These are phyloP conservation scores for Rhododendron molle DNA, from an alignment of 148 eudicot species.

Conservation along the genomic window DNA sequence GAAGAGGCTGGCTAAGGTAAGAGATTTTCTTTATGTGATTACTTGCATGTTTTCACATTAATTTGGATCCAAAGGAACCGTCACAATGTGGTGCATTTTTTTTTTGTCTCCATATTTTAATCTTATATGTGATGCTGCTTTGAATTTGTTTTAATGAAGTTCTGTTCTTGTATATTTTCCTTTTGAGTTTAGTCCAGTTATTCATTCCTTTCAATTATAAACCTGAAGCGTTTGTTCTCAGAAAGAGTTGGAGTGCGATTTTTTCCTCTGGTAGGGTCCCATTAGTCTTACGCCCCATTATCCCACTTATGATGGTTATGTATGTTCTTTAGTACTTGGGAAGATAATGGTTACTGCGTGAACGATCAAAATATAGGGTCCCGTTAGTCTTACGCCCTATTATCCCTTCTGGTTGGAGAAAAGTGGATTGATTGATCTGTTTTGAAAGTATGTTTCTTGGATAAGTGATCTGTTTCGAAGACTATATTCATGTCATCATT, in stretches of 20 bases:
- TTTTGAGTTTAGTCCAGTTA: neutral
- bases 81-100: neutral
- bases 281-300: neutral
- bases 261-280: neutral
- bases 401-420: neutral
- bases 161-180: neutral
- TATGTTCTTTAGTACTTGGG: neutral
- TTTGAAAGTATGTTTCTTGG: neutral
- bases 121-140: neutral
- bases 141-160: neutral
- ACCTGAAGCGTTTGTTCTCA: neutral
- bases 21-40: neutral
- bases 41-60: constrained; percentile 1
- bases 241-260: neutral
- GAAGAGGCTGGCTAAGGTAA: constrained; percentile 98
- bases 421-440: neutral
- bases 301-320: neutral
- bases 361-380: neutral
- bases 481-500: neutral
- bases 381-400: neutral
- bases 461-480: neutral
- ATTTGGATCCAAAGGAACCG: neutral
- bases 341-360: neutral
- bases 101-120: neutral
- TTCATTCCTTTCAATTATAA: neutral